A percentile compares a stretch with the other conserved stretches of the same genome.
These are phyloP conservation scores for Metroxylon sagu DNA, from an alignment of 176 grass and related monocot species.

Conservation along the genomic window DNA sequence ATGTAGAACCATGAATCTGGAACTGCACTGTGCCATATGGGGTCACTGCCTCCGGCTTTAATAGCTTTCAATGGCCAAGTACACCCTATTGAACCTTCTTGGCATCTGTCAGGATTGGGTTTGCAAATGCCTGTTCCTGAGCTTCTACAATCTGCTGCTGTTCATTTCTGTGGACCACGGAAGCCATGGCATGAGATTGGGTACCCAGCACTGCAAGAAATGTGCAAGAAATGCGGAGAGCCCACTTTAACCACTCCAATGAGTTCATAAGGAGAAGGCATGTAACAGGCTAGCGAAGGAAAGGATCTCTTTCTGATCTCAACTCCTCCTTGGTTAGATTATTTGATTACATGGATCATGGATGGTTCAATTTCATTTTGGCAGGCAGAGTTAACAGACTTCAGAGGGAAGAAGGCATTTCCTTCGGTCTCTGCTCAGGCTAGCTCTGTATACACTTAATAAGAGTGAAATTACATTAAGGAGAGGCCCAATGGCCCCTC, in stretches of 20 bases:
- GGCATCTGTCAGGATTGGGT: constrained; percentile 64
- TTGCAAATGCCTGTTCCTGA: constrained; percentile 38
- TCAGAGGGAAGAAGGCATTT: constrained; percentile 86
- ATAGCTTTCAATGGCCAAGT: constrained; percentile 59
- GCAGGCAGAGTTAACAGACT: constrained; percentile 25
- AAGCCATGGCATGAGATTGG: constrained; percentile 93
- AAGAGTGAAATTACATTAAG: too few relatives aligned
- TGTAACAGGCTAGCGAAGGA: too few relatives aligned
- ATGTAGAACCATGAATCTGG: constrained; percentile 65
- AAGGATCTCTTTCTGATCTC: too few relatives aligned
- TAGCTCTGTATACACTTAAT: constrained; percentile 16
- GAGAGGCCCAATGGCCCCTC: too few relatives aligned
- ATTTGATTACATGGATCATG: not conserved
- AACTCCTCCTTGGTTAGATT: too few relatives aligned
- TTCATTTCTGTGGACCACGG: constrained; percentile 86
- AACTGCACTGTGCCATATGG: constrained; percentile 61
- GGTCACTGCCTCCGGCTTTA: constrained; percentile 63
- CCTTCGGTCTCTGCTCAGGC: constrained; percentile 80
- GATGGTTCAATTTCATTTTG: constrained; percentile 3
- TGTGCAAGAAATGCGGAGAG: constrained; percentile 62
- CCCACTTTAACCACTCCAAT: constrained; percentile 56
- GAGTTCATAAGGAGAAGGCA: constrained; percentile 38
- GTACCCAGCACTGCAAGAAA: constrained; percentile 38
- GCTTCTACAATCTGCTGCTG: constrained; percentile 32
- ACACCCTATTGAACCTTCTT: constrained; percentile 42